Evolutionary conservation across 2,329 filamentous ascomycete species (phyloP).

Genomic region (Exophiala lecanii-corni): DNA sequence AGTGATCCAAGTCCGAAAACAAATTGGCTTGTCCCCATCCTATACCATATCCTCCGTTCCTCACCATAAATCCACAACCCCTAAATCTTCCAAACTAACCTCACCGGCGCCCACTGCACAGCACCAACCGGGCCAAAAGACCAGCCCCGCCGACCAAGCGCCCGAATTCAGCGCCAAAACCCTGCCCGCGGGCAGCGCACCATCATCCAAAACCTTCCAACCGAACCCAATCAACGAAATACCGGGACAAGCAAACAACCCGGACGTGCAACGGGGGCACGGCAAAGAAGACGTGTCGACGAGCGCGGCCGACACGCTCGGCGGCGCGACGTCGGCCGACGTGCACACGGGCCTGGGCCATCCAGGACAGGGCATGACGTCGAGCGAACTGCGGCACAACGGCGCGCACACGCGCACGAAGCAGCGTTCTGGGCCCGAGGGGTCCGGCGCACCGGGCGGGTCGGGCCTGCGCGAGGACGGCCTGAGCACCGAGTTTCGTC

Average conservation of each 20-base stretch:
- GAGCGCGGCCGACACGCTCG: slow-evolving; percentile 43
- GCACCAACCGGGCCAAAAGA: slow-evolving; percentile 61
- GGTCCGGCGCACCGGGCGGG: slow-evolving; percentile 33
- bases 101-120: too few species aligned
- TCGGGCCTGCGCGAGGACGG: slow-evolving; percentile 12
- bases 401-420: slow-evolving; percentile 41
- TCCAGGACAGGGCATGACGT: slow-evolving; percentile 47
- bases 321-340: slow-evolving; percentile 49
- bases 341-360: slow-evolving; percentile 53
- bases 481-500: slow-evolving; percentile 15
- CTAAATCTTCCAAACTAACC: too few species aligned
- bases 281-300: slow-evolving; percentile 41
- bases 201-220: slow-evolving; percentile 41
- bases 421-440: slow-evolving; percentile 40
- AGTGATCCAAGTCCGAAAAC: too few species aligned
- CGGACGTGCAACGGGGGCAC: slow-evolving; percentile 34
- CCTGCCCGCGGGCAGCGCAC: slow-evolving; percentile 60
- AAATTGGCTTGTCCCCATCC: too few species aligned
- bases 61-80: too few species aligned
- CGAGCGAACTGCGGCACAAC: slow-evolving; percentile 45
- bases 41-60: too few species aligned
- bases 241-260: slow-evolving; percentile 39
- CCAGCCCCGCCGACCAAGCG: slow-evolving; percentile 50
- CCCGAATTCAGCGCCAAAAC: slow-evolving; percentile 62
- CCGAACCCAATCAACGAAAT: slow-evolving; percentile 28